Base-by-base conservation (phyloP, 140 eudicot genomes). In the Flaveria floridana region DNA sequence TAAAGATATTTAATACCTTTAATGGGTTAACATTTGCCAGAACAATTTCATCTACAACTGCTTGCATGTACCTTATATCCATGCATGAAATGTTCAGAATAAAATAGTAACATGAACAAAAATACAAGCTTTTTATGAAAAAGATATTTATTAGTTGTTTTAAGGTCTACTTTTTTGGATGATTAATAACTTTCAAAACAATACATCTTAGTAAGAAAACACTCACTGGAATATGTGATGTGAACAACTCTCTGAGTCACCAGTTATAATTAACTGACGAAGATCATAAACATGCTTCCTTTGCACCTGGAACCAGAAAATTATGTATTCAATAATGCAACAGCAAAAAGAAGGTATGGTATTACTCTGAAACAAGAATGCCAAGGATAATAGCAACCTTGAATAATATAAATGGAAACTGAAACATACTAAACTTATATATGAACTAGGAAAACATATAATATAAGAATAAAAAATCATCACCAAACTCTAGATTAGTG, bases 231-330 rank as follows among this genome's bases (percentile, higher is more conserved):
- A 84, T 75, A 89, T 87, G 19, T 89, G 97, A 75, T 95, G 87
- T 19, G 99, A 87, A 73, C 95, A 88, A 86, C 92, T 88, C 79
- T 89, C 95, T 50, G 92, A 81, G 76, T 87, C 90, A 26, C 99
- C 97, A 0, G 87, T 75, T 84, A 95, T 80, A 58, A 95, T 87
- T 58, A 87, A 76, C 76, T 95, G 99, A 28, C 99, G 87, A 56
- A 95, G 99, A 78, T 88, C 89, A 79, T 95, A 95, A 57, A 95
- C 99, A 79, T 95, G 99, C 77, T 89, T 95, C 80, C 99, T 82
- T 83, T 95, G 99, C 70, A 95, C 97, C 99, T 95, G 87, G 9
- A 70, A 48, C 76, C 78, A 82, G 19, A 67, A 73, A 64, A 42
- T 48, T 50, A 70, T 28, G 56, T 9, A 68, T 51, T 57, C 52